These are phyloP conservation scores for Lathyrus aphaca DNA, from an alignment of 306 rosid species.

Conservation along the genomic window DNA sequence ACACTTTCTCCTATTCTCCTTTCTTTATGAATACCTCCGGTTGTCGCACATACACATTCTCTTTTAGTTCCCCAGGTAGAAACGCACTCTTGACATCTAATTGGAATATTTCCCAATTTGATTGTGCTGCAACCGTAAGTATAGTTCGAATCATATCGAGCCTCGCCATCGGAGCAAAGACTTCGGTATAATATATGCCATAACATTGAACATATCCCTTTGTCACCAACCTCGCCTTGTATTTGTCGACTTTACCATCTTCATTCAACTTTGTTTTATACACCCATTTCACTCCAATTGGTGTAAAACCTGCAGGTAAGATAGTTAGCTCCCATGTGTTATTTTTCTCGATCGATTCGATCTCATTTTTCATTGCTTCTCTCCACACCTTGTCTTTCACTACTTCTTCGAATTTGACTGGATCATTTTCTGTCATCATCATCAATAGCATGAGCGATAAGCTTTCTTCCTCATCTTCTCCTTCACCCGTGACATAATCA, in stretches of 20 bases:
- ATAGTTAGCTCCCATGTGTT: background rate
- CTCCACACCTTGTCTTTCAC: background rate
- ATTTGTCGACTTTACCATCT: background rate
- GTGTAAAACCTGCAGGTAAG: background rate
- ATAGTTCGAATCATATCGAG: no score
- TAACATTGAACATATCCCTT: background rate
- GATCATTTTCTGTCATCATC: constrained; percentile 1
- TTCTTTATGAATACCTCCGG: background rate
- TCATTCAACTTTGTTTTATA: background rate
- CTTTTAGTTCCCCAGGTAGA: background rate
- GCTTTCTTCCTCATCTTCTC: constrained; percentile 1
- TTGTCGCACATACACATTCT: background rate
- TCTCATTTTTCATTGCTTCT: background rate
- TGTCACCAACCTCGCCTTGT: background rate
- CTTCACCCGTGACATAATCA: background rate
- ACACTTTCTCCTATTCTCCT: background rate
- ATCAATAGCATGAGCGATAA: background rate
- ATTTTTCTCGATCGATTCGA: background rate
- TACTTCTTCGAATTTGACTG: background rate
- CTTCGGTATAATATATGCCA: no score
- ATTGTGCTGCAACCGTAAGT: no score
- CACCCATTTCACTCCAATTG: background rate
- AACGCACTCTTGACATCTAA: no score
- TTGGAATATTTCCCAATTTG: no score
- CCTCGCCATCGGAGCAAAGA: no score